Conservation (phyloP, 495 filamentous ascomycete species). For the Lichenothelia convexa region DNA sequence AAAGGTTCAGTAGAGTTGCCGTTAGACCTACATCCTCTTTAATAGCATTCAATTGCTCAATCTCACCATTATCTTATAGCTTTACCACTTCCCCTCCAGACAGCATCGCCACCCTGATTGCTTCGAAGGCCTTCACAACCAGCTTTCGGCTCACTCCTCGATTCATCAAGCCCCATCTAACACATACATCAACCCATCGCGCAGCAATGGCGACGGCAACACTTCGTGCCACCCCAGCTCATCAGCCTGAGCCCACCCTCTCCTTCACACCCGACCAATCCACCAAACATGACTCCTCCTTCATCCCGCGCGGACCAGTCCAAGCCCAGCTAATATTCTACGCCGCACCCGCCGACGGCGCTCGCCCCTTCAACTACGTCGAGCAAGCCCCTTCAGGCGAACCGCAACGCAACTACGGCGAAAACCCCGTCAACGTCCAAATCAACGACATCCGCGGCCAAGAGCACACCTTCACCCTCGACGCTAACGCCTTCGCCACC, state of each 20-base stretch:
- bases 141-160: no score
- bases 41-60: no score
- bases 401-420: conserved; percentile 41
- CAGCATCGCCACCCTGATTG: no score
- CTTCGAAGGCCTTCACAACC: no score
- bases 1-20: no score
- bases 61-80: no score
- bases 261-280: conserved; percentile 2
- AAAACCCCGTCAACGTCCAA: conserved; percentile 24
- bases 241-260: conserved; percentile 10
- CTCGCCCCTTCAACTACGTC: conserved; percentile 51
- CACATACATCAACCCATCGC: no score
- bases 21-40: no score
- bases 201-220: conserved; percentile 18
- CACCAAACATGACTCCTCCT: conserved; percentile 9
- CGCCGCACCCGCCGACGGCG: conserved; percentile 40
- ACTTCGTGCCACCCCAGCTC: conserved; percentile 12
- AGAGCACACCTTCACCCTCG: conserved; percentile 44
- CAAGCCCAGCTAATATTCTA: conserved; percentile 52
- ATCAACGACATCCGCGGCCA: conserved; percentile 50
- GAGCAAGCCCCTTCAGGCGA: conserved; percentile 39
- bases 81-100: no score
- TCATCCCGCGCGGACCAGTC: conserved; percentile 49
- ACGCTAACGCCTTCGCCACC: conserved; percentile 54
- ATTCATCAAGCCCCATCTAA: no score